Conservation (phyloP, 345 rosid genomes). For the Sisymbrium irio region DNA sequence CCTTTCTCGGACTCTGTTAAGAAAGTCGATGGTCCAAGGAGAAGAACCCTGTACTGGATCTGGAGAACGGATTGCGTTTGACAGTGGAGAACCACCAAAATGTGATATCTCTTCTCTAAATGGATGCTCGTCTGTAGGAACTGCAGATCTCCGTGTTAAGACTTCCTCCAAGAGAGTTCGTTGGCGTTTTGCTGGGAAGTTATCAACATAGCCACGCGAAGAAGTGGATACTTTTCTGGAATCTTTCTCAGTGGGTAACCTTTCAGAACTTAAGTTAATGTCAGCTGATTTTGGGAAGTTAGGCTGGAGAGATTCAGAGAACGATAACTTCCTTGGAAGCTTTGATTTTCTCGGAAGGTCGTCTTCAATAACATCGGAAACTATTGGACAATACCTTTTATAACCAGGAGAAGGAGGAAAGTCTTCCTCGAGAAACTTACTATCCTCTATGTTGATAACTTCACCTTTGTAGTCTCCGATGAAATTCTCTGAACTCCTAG, state of each 20-base stretch:
- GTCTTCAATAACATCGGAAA: conserved; percentile 44
- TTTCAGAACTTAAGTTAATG: conserved; percentile 41
- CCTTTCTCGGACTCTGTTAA: conserved; percentile 77
- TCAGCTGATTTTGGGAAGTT: conserved; percentile 50
- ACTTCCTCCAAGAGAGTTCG: conserved; percentile 43
- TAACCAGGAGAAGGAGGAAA: conserved; percentile 36
- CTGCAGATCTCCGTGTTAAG: conserved; percentile 39
- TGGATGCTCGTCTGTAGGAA: conserved; percentile 36
- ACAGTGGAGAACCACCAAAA: conserved; percentile 55
- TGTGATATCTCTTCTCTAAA: conserved; percentile 51
- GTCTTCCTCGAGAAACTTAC: conserved; percentile 35
- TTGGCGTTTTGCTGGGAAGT: conserved; percentile 35
- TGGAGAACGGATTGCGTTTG: conserved; percentile 57
- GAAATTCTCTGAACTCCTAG: conserved; percentile 34
- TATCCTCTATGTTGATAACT: conserved; percentile 47
- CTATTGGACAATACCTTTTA: conserved; percentile 34
- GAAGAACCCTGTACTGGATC: conserved; percentile 62
- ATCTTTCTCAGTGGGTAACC: conserved; percentile 33
- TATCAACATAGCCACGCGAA: conserved; percentile 27
- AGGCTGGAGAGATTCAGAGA: conserved; percentile 35
- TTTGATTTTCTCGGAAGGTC: conserved; percentile 46
- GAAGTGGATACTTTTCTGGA: conserved; percentile 29
- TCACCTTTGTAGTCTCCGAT: conserved; percentile 52
- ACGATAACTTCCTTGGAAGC: conserved; percentile 55
- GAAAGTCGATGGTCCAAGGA: conserved; percentile 94